phyloP scores from a whole-genome alignment of 2,329 filamentous ascomycete species.

The Penicillium sp. region DNA sequence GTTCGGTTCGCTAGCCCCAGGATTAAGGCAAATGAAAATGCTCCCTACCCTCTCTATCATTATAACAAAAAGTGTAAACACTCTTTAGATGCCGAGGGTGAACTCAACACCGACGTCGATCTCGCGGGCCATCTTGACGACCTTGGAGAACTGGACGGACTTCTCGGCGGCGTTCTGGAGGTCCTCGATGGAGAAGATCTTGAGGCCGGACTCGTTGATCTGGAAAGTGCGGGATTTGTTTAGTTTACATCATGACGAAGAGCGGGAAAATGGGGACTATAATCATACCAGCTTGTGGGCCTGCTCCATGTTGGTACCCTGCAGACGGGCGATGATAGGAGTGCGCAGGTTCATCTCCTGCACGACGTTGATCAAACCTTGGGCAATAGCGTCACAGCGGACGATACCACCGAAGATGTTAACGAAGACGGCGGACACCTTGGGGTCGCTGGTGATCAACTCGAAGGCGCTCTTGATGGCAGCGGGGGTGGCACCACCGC shows the following conservation, averaged over 20 bases:
- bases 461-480: constrained; percentile 98
- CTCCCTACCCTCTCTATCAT: constrained; percentile 9
- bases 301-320: constrained; percentile 97
- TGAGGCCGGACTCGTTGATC: constrained; percentile 95
- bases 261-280: constrained; percentile 41
- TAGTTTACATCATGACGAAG: background rate
- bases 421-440: constrained; percentile 98
- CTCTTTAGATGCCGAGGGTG: constrained; percentile 81
- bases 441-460: constrained; percentile 96
- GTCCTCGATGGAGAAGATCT: constrained; percentile 99
- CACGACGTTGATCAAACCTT: constrained; percentile 92
- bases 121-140: constrained; percentile 97
- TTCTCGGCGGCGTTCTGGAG: constrained; percentile 96
- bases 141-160: constrained; percentile 97
- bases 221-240: constrained; percentile 31
- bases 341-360: constrained; percentile 93
- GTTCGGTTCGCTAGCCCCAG: constrained; percentile 6
- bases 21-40: constrained; percentile 10
- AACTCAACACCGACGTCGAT: constrained; percentile 98
- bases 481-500: constrained; percentile 92
- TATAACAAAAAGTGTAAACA: background rate
- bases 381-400: constrained; percentile 93
- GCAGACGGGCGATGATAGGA: constrained; percentile 93
- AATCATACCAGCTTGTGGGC: constrained; percentile 67
- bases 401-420: constrained; percentile 99